phyloP scores from a whole-genome alignment of 495 filamentous ascomycete genomes.

The Talaromyces adpressus region DNA sequence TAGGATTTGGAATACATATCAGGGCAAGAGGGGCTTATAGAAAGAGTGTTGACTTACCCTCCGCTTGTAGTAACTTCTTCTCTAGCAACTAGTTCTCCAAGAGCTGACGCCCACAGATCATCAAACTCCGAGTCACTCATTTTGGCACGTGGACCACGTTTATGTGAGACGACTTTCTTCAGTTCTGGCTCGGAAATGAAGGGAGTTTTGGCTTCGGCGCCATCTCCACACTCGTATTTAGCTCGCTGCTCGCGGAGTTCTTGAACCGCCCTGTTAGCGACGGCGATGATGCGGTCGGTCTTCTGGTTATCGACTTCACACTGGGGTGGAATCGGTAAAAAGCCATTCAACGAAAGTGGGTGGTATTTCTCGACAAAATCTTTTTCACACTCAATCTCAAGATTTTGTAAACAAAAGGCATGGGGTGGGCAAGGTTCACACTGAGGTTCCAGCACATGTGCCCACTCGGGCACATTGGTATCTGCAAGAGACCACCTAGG shows the following conservation, averaged over 20 bases:
- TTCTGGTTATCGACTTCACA: conserved; percentile 95
- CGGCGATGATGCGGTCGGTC: conserved; percentile 73
- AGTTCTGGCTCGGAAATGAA: conserved; percentile 69
- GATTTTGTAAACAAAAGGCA: conserved; percentile 76
- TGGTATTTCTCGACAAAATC: conserved; percentile 84
- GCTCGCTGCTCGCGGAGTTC: conserved; percentile 80
- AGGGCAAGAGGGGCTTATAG: conserved; percentile 11
- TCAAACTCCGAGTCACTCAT: conserved; percentile 87
- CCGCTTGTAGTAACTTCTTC: conserved; percentile 75
- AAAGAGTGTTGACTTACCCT: conserved; percentile 58
- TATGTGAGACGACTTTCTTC: conserved; percentile 64
- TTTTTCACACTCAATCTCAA: conserved; percentile 71
- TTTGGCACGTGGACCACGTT: conserved; percentile 53
- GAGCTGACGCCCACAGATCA: conserved; percentile 78
- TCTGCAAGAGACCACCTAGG: conserved; percentile 46
- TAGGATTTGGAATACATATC: neutral
- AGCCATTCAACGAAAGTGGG: conserved; percentile 71
- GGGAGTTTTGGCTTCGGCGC: conserved; percentile 47
- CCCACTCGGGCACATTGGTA: conserved; percentile 60
- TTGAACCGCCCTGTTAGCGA: conserved; percentile 82
- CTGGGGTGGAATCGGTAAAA: conserved; percentile 81
- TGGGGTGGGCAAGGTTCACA: conserved; percentile 92
- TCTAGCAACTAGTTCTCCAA: conserved; percentile 73
- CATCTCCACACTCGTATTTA: conserved; percentile 80
- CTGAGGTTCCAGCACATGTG: conserved; percentile 60